Conservation (phyloP, 2,329 filamentous ascomycete species). For the Aurifilum marmelostoma region DNA sequence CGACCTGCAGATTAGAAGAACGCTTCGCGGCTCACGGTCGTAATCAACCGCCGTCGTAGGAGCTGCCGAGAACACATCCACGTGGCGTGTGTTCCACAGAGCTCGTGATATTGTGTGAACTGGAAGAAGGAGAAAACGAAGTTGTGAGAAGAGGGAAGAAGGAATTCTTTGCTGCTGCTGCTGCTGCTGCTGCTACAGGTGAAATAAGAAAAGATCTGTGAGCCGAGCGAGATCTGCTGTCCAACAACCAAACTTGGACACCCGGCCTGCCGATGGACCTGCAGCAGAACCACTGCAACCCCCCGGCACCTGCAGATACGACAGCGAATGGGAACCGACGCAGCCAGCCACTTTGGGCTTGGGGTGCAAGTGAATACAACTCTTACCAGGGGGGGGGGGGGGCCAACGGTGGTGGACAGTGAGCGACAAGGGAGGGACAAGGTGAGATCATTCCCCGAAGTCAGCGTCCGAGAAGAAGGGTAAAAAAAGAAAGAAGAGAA, state of each 20-base stretch:
- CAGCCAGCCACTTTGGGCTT: conserved; percentile 1
- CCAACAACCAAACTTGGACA: neutral
- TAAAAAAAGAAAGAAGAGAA: neutral
- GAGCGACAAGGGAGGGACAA: conserved; percentile 6
- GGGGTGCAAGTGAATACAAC: conserved; percentile 6
- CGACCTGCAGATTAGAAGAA: too few species aligned
- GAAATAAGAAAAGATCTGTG: neutral
- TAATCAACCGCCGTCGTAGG: neutral
- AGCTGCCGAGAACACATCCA: neutral
- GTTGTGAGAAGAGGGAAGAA: neutral
- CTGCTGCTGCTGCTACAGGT: neutral
- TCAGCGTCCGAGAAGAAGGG: neutral
- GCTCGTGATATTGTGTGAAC: conserved; percentile 6
- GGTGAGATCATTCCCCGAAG: neutral
- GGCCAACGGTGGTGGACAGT: neutral
- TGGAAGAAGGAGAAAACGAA: neutral
- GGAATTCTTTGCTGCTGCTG: neutral
- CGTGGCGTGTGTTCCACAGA: conserved; percentile 9
- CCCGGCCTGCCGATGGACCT: neutral
- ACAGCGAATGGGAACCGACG: conserved; percentile 15
- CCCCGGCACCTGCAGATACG: conserved; percentile 28
- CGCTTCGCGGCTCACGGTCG: neutral
- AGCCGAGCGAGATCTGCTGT: conserved; percentile 9
- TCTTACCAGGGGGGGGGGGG: neutral
- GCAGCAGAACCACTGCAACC: conserved; percentile 9